Percentiles rank a stretch among this genome's conserved stretches.
Conservation (phyloP, 2,329 filamentous ascomycete species). For the Colletotrichum noveboracense region DNA sequence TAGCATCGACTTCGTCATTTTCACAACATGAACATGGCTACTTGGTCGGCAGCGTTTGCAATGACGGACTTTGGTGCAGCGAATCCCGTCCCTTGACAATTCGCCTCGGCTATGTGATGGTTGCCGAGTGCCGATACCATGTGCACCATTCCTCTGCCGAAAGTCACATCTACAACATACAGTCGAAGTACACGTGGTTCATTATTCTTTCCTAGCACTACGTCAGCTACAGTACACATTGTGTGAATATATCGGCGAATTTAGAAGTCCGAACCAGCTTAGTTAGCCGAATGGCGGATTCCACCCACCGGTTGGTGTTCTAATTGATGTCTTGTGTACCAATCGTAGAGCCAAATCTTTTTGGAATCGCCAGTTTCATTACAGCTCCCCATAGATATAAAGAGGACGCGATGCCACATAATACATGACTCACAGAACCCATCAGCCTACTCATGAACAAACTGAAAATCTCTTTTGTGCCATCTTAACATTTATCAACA, state of each 20-base stretch:
- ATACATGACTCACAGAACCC: background rate
- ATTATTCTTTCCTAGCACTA: background rate
- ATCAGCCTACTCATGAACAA: background rate
- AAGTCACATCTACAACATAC: no score
- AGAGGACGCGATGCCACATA: rapidly evolving
- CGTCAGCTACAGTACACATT: background rate
- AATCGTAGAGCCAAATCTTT: background rate
- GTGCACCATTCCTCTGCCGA: background rate
- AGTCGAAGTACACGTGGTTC: background rate
- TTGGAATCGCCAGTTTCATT: background rate
- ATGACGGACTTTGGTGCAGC: background rate
- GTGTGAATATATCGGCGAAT: background rate
- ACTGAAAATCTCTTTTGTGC: rapidly evolving
- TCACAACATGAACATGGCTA: rapidly evolving
- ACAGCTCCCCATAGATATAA: background rate
- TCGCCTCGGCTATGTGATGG: background rate
- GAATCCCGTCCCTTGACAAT: background rate
- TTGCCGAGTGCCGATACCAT: background rate
- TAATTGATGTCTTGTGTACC: background rate
- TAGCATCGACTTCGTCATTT: background rate
- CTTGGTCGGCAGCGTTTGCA: background rate
- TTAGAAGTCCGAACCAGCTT: background rate
- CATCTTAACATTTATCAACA: background rate
- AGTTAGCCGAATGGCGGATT: background rate
- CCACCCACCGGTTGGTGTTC: background rate